Evolutionary conservation across 441 rosid species (phyloP), one percentile per base, ranked within the genome.

Genomic region (Arabidopsis hybrid): DNA sequence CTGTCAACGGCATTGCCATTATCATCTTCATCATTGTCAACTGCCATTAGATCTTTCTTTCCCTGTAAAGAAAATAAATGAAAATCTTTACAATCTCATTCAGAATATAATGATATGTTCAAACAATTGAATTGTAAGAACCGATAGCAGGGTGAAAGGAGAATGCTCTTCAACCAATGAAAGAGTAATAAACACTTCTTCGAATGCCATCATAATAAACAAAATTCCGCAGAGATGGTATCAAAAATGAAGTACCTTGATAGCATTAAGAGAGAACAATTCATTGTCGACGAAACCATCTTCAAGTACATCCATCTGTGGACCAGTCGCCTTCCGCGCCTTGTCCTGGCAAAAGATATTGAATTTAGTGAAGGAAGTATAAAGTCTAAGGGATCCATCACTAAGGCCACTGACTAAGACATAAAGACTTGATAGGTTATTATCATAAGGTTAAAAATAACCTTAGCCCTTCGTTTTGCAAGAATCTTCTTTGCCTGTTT

Each of bases 391-490:
- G 17, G 21, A 62, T 61, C 38, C 50, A 39, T 21, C 21, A 26
- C 31, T 32, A 32, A 26, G 61, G 42, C 63, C 13, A 74, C 53
- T 12, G 39, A 17, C 13, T n/a, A 66, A 16, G 7, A 17, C 10
- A 59, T 9, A 18, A 67, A 11, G 10, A 36, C 26, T 21, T 56
- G 36, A 35, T 18, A 42, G 11, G 4, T 57, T 59, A 38, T 17
- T 17, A 40, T 50, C n/a, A 65, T 43, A 45, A 51, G 8, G 13
- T 51, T 11, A 65, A 67, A 26, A 31, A 10, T 46, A 72, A 92
- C 99, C 97, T 95, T 89, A 34, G 92, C 92, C 62, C 75, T 85
- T 78, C 92, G 86, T 84, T 95, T 95, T 18, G 95, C 85, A 62
- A 85, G 72, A 67, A 87, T 77, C 80, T 91, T 95, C 81, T 91